phyloP scores from a whole-genome alignment of 192 early-diverging fungal species.

The Coemansia sp. region DNA sequence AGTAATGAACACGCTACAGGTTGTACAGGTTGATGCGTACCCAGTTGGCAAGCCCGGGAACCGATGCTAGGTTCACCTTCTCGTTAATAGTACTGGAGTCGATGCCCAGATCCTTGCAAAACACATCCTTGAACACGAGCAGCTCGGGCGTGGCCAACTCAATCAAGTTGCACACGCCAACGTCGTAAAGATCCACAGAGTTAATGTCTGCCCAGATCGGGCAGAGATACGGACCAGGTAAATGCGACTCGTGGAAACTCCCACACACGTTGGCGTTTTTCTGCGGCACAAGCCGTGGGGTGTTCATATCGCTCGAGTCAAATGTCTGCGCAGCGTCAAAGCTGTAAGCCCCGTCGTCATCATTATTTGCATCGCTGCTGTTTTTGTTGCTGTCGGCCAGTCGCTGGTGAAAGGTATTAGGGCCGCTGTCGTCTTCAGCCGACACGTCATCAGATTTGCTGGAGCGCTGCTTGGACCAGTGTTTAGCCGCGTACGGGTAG shows the following conservation, averaged over 20 bases:
- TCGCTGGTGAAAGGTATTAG: no score
- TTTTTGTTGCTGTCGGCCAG: not conserved
- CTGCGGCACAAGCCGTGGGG: conserved; percentile 7
- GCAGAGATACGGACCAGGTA: conserved; percentile 45
- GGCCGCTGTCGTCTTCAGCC: no score
- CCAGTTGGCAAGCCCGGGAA: conserved; percentile 42
- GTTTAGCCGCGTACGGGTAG: conserved; percentile 43
- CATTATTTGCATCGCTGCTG: not conserved
- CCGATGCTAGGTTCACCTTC: conserved; percentile 26
- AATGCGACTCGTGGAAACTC: conserved; percentile 34
- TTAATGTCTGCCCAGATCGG: conserved; percentile 50
- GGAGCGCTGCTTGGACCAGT: conserved; percentile 17
- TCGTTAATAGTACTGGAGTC: conserved; percentile 33
- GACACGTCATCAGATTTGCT: not conserved
- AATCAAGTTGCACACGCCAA: conserved; percentile 39
- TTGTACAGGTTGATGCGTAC: conserved; percentile 23
- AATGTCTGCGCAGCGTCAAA: not conserved
- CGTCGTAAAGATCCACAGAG: conserved; percentile 46
- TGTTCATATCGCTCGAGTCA: conserved; percentile 30
- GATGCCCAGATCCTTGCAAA: conserved; percentile 43
- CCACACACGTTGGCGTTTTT: conserved; percentile 41
- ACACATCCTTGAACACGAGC: conserved; percentile 46
- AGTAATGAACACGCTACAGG: not conserved
- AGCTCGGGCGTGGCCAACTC: conserved; percentile 45
- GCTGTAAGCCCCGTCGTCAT: not conserved